phyloP scores from a whole-genome alignment of 2,329 filamentous ascomycete genomes.

The Dactylellina cionopaga region DNA sequence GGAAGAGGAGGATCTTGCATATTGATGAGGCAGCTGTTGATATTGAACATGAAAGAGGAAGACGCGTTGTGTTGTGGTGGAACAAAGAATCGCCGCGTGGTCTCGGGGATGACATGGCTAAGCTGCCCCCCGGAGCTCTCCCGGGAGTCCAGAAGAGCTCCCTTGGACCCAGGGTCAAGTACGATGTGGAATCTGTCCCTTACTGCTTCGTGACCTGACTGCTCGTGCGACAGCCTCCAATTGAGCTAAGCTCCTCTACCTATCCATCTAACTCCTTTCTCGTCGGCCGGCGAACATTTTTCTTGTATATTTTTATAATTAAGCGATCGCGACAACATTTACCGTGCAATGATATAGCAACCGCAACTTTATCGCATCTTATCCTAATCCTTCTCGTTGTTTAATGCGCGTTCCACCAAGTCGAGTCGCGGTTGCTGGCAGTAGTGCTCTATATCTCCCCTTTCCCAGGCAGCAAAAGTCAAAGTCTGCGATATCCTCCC shows the following conservation, averaged over 20 bases:
- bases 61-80: slow-evolving; percentile 23
- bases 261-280: background rate
- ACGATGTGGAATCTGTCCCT: slow-evolving; percentile 40
- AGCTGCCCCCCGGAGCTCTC: slow-evolving; percentile 4
- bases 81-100: slow-evolving; percentile 9
- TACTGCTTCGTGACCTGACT: background rate
- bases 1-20: background rate
- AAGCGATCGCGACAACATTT: no score
- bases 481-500: background rate
- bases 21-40: background rate
- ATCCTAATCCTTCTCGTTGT: background rate
- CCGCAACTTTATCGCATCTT: background rate
- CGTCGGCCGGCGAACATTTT: background rate
- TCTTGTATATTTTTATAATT: background rate
- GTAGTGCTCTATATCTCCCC: background rate
- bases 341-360: background rate
- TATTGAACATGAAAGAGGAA: background rate
- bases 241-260: background rate
- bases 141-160: no score
- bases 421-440: slow-evolving; percentile 18
- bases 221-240: slow-evolving; percentile 32
- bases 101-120: background rate
- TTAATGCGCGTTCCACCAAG: slow-evolving; percentile 9
- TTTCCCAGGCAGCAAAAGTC: no score
- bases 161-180: background rate